Evolutionary conservation across 768 basidiomycete genomes (phyloP), one percentile per base, ranked within the genome.

Genomic region (Ephemerocybe angulata): DNA sequence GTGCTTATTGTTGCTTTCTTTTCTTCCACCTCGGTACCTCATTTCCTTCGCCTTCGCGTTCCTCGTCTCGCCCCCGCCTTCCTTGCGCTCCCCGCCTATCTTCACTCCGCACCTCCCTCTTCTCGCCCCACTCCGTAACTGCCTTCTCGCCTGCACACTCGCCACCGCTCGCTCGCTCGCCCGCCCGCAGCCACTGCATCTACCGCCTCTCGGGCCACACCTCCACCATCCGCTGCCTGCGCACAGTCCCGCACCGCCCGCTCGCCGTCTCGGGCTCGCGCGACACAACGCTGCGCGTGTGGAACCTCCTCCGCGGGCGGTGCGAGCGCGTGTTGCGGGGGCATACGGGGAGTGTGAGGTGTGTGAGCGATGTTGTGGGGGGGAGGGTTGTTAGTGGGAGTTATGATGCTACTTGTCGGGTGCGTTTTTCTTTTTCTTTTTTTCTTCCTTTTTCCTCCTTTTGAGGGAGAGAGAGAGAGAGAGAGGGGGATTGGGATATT

Each of bases 221-320:
- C 0, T 90, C 93, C 0, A 98, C 96, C 1, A 88, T 98, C 49
- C 85, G 96, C 28, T 97, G 93, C 68, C 76, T 96, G 53, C 91
- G 89, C 62, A 87, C 93, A 13, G 71, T 98, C 48, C 88, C 96
- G 66, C 85, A 87, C 35, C 80, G 90, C 11, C 93, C 96, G 0
- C 80, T 96, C 50, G 94, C 93, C 0, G 85, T 99, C 30, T 89
- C 90, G 0, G 96, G 94, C 44, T 92, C 93, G 30, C 81, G 96
- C 17, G 96, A 98, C 61, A 74, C 80, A 15, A 92, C 90, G 3
- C 65, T 98, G 35, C 79, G 93, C 1, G 90, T 97, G 0, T 99
- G 96, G 96, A 91, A 99, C 68, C 81, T 99, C 30, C 89, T 92
- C 67, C 79, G 76, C 12, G 96, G 96, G 0, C 75, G 79, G 43